These are phyloP conservation scores for Neurospora sp. DNA, from an alignment of 495 filamentous ascomycete species.

Conservation along the genomic window DNA sequence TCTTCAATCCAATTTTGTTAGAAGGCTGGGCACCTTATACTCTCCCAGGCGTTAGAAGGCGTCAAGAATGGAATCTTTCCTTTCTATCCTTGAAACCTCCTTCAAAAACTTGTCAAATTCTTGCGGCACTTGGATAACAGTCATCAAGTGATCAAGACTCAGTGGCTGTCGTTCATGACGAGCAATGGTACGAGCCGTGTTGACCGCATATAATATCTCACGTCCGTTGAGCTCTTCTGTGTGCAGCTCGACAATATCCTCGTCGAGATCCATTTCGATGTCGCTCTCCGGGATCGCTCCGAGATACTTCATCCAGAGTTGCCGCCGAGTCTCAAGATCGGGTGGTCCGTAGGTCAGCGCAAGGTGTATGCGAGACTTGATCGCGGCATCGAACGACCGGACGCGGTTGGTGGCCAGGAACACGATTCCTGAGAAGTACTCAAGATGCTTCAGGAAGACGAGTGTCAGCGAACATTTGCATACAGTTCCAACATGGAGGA, in stretches of 20 bases:
- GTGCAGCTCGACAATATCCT: conserved; percentile 1
- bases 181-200: conserved; percentile 31
- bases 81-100: background rate
- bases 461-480: background rate
- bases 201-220: conserved; percentile 26
- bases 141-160: background rate
- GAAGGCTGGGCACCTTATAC: background rate
- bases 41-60: background rate
- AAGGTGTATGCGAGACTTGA: conserved; percentile 41
- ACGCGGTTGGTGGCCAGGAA: conserved; percentile 45
- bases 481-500: background rate
- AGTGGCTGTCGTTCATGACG: background rate
- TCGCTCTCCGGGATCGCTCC: background rate
- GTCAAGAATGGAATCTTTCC: conserved; percentile 1
- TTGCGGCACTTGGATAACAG: background rate
- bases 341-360: conserved; percentile 27
- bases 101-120: conserved; percentile 1
- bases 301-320: conserved; percentile 23
- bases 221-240: conserved; percentile 20
- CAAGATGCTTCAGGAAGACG: conserved; percentile 30
- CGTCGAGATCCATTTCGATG: background rate
- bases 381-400: conserved; percentile 43
- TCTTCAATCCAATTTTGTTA: background rate
- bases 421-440: conserved; percentile 37
- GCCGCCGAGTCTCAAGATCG: conserved; percentile 13